These are phyloP conservation scores for Chytriomyces sp. DNA, from an alignment of 192 early-diverging fungal genomes.

Conservation along the genomic window DNA sequence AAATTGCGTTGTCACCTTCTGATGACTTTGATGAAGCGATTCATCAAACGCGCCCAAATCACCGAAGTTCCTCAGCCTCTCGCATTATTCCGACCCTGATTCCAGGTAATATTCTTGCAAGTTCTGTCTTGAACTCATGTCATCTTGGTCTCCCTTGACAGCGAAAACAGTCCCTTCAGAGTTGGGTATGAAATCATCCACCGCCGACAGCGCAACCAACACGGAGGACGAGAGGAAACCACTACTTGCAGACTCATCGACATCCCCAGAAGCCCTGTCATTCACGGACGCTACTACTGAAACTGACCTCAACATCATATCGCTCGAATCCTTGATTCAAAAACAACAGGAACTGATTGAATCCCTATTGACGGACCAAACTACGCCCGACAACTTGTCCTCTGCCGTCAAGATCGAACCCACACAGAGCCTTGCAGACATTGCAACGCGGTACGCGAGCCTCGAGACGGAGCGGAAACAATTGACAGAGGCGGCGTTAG, in stretches of 20 bases:
- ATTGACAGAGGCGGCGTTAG: background rate
- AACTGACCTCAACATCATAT: background rate
- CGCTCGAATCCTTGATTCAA: background rate
- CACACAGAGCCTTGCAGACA: background rate
- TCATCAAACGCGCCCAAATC: background rate
- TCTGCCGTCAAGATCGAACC: background rate
- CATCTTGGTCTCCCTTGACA: background rate
- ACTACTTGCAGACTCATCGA: too few species aligned
- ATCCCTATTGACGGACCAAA: background rate
- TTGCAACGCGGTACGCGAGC: background rate
- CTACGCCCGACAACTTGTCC: background rate
- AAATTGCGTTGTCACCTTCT: background rate
- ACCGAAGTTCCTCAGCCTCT: background rate
- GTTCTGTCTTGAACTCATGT: background rate
- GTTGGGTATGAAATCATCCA: too few species aligned
- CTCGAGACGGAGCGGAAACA: background rate
- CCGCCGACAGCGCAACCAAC: too few species aligned
- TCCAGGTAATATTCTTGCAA: background rate
- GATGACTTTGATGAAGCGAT: too few species aligned
- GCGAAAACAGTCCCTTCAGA: background rate
- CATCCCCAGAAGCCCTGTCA: too few species aligned
- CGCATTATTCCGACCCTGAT: background rate
- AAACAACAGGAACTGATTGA: background rate
- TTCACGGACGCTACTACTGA: too few species aligned
- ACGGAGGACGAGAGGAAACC: too few species aligned